These are phyloP conservation scores for Tylopilus orsonianus DNA, from an alignment of 1,284 basidiomycete species.

Conservation along the genomic window DNA sequence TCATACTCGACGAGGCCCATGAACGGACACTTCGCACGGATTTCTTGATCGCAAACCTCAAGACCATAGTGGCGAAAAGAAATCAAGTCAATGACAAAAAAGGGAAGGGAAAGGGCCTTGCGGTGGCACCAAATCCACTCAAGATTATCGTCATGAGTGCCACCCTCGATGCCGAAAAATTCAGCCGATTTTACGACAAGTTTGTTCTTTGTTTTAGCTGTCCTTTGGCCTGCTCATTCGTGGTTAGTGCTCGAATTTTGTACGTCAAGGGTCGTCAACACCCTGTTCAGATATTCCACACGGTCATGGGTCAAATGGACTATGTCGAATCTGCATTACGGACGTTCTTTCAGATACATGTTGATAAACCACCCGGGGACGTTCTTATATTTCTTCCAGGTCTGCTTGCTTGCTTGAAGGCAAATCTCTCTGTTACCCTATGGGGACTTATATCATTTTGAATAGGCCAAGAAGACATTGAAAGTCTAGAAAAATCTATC, in stretches of 20 bases:
- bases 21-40: slow-evolving; percentile 95
- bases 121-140: slow-evolving; percentile 51
- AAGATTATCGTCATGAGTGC: slow-evolving; percentile 98
- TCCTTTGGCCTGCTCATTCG: slow-evolving; percentile 34
- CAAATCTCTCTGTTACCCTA: neutral
- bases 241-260: slow-evolving; percentile 77
- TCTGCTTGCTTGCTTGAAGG: slow-evolving; percentile 26
- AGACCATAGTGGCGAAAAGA: slow-evolving; percentile 78
- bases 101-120: slow-evolving; percentile 39
- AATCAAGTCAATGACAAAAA: slow-evolving; percentile 46
- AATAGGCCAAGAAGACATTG: slow-evolving; percentile 94
- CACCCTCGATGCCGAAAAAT: slow-evolving; percentile 93
- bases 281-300: slow-evolving; percentile 82
- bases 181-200: slow-evolving; percentile 85
- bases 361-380: slow-evolving; percentile 79
- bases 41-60: slow-evolving; percentile 88
- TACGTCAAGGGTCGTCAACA: slow-evolving; percentile 94
- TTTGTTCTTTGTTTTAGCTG: slow-evolving; percentile 39
- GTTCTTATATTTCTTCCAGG: slow-evolving; percentile 93
- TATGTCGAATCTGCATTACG: slow-evolving; percentile 89
- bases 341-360: slow-evolving; percentile 90
- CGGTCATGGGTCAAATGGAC: slow-evolving; percentile 73
- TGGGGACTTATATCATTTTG: slow-evolving; percentile 2
- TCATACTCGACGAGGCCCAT: slow-evolving; percentile 97
- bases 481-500: slow-evolving; percentile 78